A percentile compares a stretch with the other conserved stretches of the same genome.
These are phyloP conservation scores for Fomes fomentarius DNA, from an alignment of 1,284 basidiomycete genomes.

Conservation along the genomic window DNA sequence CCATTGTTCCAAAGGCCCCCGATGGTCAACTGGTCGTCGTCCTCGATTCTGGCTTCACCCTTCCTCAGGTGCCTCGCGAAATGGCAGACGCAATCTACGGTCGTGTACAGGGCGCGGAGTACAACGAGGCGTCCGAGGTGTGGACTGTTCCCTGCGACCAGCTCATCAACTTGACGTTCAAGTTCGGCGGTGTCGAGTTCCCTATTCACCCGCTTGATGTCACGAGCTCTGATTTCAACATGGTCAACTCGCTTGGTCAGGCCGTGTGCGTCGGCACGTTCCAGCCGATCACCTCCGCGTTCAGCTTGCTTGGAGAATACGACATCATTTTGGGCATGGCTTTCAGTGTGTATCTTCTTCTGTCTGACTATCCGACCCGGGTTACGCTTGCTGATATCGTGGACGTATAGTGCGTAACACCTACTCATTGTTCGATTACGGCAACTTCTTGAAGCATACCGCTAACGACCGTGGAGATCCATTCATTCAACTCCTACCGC, in stretches of 20 bases:
- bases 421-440: conserved; percentile 63
- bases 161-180: conserved; percentile 68
- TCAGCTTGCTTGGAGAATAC: conserved; percentile 74
- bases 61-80: conserved; percentile 70
- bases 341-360: conserved; percentile 55
- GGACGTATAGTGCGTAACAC: conserved; percentile 65
- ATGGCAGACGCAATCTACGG: conserved; percentile 82
- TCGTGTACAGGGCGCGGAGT: conserved; percentile 73
- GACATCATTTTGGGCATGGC: conserved; percentile 84
- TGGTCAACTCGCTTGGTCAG: conserved; percentile 57
- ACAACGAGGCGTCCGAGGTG: conserved; percentile 55
- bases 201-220: conserved; percentile 76
- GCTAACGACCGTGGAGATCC: conserved; percentile 43
- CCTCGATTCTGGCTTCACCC: conserved; percentile 74
- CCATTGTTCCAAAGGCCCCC: conserved; percentile 59
- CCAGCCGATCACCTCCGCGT: conserved; percentile 80
- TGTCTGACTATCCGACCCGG: background rate
- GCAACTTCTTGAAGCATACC: conserved; percentile 52
- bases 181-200: conserved; percentile 67
- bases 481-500: conserved; percentile 63
- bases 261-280: conserved; percentile 72
- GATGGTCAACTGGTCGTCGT: conserved; percentile 59
- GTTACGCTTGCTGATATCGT: background rate
- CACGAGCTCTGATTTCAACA: conserved; percentile 66
- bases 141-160: conserved; percentile 80